A percentile compares a stretch with the other conserved stretches of the same genome.
phyloP scores from a whole-genome alignment of 208 protist genomes.

The Angomonas deanei region DNA sequence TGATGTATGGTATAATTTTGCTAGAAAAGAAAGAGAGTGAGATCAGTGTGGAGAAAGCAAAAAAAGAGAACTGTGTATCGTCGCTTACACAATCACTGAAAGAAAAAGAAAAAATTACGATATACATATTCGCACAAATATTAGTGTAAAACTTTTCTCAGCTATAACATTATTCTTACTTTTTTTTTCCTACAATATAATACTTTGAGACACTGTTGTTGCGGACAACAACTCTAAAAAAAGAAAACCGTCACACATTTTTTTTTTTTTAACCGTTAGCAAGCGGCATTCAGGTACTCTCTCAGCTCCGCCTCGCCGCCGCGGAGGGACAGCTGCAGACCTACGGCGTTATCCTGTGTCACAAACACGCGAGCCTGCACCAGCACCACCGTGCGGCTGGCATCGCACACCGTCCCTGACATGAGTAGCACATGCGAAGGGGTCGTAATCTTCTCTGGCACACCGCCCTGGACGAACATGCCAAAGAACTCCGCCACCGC shows the following conservation, averaged over 20 bases:
- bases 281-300: constrained; percentile 61
- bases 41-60: no score
- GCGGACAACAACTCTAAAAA: background rate
- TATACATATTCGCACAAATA: background rate
- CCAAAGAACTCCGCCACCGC: constrained; percentile 84
- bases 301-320: constrained; percentile 60
- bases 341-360: constrained; percentile 58
- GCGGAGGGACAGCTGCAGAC: constrained; percentile 71
- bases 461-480: constrained; percentile 69
- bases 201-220: background rate
- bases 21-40: no score
- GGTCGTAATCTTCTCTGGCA: constrained; percentile 64
- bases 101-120: constrained; percentile 13
- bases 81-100: background rate
- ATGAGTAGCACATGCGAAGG: constrained; percentile 76
- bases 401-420: constrained; percentile 62
- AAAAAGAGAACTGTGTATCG: no score
- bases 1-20: background rate
- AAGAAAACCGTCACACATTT: background rate
- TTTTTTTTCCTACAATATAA: background rate
- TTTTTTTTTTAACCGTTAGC: constrained; percentile 41
- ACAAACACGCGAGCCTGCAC: constrained; percentile 78
- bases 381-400: constrained; percentile 51
- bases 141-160: background rate
- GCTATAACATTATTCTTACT: background rate